Evolutionary conservation across 1,284 basidiomycete genomes (phyloP).

Genomic region (Vanrija sp.): DNA sequence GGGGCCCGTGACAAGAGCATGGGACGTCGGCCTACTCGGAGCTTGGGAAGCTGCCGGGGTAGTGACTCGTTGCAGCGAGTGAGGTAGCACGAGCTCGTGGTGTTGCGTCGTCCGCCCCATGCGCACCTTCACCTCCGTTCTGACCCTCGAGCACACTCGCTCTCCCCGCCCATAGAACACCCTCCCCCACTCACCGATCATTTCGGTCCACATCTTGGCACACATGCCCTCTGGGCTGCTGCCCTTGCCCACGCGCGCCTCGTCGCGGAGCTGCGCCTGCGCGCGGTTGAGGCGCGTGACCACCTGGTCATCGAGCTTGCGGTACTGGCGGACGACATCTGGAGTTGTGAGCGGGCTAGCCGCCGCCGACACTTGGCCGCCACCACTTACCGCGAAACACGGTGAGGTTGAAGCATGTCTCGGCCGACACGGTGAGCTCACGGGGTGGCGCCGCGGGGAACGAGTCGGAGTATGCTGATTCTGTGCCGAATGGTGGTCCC

Average conservation of each 20-base stretch:
- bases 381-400: constrained; percentile 69
- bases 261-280: constrained; percentile 70
- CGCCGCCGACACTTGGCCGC: background rate
- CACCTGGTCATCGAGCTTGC: constrained; percentile 75
- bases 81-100: no score
- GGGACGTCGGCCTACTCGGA: background rate
- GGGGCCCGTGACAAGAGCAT: no score
- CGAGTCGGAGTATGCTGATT: constrained; percentile 47
- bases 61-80: background rate
- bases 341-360: constrained; percentile 1
- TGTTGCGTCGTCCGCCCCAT: no score
- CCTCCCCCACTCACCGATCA: constrained; percentile 61
- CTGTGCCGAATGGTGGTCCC: constrained; percentile 42
- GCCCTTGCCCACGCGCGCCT: constrained; percentile 34
- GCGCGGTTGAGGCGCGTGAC: constrained; percentile 79
- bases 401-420: constrained; percentile 69
- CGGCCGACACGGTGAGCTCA: constrained; percentile 40
- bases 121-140: background rate
- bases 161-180: no score
- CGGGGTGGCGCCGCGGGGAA: constrained; percentile 43
- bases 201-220: constrained; percentile 71
- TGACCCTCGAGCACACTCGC: background rate
- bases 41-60: background rate
- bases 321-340: constrained; percentile 82
- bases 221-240: constrained; percentile 60